Base-by-base conservation (phyloP, 768 basidiomycete genomes). In the Trichaptum fuscoviolaceum region DNA sequence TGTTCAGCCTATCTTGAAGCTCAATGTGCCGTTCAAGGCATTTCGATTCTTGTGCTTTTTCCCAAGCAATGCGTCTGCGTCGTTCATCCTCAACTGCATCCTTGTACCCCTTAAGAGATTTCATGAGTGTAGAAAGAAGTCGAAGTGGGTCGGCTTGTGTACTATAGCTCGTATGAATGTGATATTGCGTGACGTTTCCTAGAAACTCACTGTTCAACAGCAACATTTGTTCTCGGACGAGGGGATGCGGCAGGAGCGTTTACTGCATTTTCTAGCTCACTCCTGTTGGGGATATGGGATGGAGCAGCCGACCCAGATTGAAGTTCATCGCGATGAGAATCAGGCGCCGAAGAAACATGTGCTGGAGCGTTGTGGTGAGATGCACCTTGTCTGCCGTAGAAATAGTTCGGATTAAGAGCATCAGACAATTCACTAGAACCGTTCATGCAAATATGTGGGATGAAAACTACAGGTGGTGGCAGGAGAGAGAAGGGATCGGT, bases 341-440 rank as follows among this genome's bases (percentile, higher is more conserved):
- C 64, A 20, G 69, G 9, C 26, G 62, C 60, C 34, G 62, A 65
- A 0, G 57, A 63, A 17, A 64, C 64, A 17, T 66, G 34, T 5
- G 65, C 20, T 27, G 64, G 67, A n/a, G 23, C 59, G 30, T 18
- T 12, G 59, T 0, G 72, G 67, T 2, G 73, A 66, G 57, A 80
- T 74, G 23, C 75, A 69, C 68, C 83, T 77, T 20, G 78, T 71
- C 64, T 25, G 59, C 59, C 59, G 59, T 84, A 83, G 36, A 80
- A 81, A 66, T 84, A 80, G 72, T 86, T 80, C 12, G 90, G 90
- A 74, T 92, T 92, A 71, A 92, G 86, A 6, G 91, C 91, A 73
- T 92, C 86, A 9, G 87, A 88, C 66, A 92, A 85, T 75, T 92
- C 89, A 79, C 89, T 92, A 67, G 85, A 82, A 70, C 83, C 79